Evolutionary conservation across 768 basidiomycete genomes (phyloP).

Genomic region (Floccularia luteovirens): DNA sequence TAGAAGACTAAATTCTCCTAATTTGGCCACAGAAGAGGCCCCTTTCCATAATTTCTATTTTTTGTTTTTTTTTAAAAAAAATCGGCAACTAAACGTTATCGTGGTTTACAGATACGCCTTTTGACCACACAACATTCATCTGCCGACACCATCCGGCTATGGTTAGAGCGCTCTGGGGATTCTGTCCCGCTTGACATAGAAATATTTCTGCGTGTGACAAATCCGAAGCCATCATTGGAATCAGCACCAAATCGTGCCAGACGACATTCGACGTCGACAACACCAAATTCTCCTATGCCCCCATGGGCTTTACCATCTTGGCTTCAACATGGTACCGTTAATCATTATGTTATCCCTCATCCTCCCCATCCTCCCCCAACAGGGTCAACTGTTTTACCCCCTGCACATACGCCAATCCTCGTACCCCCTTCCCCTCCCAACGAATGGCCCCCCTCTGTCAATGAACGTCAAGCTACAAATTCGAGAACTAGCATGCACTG

Average conservation of each 20-base stretch:
- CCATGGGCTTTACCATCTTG: too few relatives aligned
- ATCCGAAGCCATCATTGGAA: conserved; percentile 12
- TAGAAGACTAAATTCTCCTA: too few relatives aligned
- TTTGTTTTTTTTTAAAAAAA: too few relatives aligned
- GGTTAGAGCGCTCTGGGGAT: conserved; percentile 74
- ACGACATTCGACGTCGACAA: conserved; percentile 20
- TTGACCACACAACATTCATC: conserved; percentile 63
- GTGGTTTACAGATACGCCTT: conserved; percentile 79
- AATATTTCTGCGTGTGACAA: conserved; percentile 58
- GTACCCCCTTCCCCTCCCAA: conserved; percentile 40
- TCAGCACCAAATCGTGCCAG: conserved; percentile 16
- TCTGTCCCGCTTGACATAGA: conserved; percentile 72
- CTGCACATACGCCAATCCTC: conserved; percentile 34
- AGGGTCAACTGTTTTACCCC: conserved; percentile 16
- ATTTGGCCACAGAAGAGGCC: too few relatives aligned
- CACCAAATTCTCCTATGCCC: conserved; percentile 22
- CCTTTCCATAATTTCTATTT: too few relatives aligned
- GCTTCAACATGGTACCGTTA: conserved; percentile 19
- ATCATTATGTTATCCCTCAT: conserved; percentile 28
- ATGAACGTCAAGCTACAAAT: conserved; percentile 14
- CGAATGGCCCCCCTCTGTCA: conserved; percentile 24
- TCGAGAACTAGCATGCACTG: conserved; percentile 54
- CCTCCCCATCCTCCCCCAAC: conserved; percentile 18
- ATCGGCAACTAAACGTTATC: too few relatives aligned
- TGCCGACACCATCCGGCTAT: conserved; percentile 73